Evolutionary conservation across 2,329 filamentous ascomycete genomes (phyloP).

Genomic region (Exophiala sideris): DNA sequence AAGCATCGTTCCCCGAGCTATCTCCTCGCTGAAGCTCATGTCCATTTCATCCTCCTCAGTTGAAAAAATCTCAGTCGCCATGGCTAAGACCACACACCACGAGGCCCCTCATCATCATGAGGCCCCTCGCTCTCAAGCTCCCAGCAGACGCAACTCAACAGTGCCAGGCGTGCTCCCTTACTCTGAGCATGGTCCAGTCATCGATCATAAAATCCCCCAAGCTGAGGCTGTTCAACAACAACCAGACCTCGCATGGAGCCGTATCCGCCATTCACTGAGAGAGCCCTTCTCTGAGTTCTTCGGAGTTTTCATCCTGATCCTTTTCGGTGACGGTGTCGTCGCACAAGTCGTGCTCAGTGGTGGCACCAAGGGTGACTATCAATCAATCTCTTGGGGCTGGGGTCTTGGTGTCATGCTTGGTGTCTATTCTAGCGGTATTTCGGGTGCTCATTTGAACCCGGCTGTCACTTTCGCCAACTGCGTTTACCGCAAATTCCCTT

Average conservation of each 20-base stretch:
- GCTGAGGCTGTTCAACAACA: conserved; percentile 27
- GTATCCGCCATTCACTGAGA: conserved; percentile 49
- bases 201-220: conserved; percentile 35
- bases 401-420: conserved; percentile 66
- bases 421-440: conserved; percentile 58
- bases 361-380: conserved; percentile 45
- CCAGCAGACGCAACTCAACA: conserved; percentile 14
- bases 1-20: not conserved
- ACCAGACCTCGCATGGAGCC: conserved; percentile 49
- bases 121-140: conserved; percentile 3
- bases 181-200: conserved; percentile 33
- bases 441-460: conserved; percentile 66
- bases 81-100: conserved; percentile 17
- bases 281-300: conserved; percentile 67
- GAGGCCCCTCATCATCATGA: conserved; percentile 12
- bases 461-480: conserved; percentile 70
- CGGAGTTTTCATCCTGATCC: conserved; percentile 63
- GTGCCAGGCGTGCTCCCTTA: conserved; percentile 14
- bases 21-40: conserved; percentile 9
- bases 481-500: conserved; percentile 65
- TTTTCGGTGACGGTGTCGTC: conserved; percentile 69
- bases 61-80: conserved; percentile 13
- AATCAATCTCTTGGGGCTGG: conserved; percentile 53
- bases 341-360: conserved; percentile 64
- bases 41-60: conserved; percentile 13